phyloP scores from a whole-genome alignment of 2,329 filamentous ascomycete genomes.

The Epicoccum nigrum region DNA sequence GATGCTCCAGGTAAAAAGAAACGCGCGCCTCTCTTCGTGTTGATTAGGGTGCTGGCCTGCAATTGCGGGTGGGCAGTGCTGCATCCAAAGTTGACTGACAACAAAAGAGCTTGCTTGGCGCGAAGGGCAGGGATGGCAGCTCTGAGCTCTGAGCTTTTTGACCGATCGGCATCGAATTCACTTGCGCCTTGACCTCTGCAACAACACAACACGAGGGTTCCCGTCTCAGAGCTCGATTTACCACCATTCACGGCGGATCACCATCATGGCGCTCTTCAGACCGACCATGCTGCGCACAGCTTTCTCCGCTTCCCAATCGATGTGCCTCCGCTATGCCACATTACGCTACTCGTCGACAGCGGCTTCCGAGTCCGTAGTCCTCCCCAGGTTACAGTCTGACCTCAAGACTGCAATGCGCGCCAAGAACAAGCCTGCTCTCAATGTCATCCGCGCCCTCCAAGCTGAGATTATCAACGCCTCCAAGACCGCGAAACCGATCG shows the following conservation, averaged over 20 bases:
- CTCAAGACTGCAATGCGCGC: slow-evolving; percentile 56
- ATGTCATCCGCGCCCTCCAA: slow-evolving; percentile 72
- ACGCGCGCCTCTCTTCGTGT: slow-evolving; percentile 21
- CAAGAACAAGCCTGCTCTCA: slow-evolving; percentile 64
- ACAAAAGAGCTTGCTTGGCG: slow-evolving; percentile 38
- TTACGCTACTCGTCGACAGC: slow-evolving; percentile 29
- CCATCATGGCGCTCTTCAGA: slow-evolving; percentile 38
- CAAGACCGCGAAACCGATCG: slow-evolving; percentile 73
- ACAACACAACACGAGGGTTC: not conserved
- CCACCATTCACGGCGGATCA: not conserved
- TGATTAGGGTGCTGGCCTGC: slow-evolving; percentile 23
- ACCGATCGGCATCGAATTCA: slow-evolving; percentile 13
- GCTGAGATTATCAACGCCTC: slow-evolving; percentile 75
- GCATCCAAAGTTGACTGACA: slow-evolving; percentile 34
- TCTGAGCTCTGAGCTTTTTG: slow-evolving; percentile 17
- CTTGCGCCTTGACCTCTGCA: slow-evolving; percentile 1
- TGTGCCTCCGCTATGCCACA: slow-evolving; percentile 30
- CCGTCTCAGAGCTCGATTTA: no score
- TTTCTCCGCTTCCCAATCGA: slow-evolving; percentile 19
- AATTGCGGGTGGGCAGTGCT: slow-evolving; percentile 36
- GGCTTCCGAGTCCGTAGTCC: slow-evolving; percentile 35
- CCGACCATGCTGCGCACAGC: slow-evolving; percentile 23
- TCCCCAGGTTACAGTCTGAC: slow-evolving; percentile 53
- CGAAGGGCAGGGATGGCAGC: slow-evolving; percentile 24
- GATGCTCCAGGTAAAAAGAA: slow-evolving; percentile 17